These are phyloP conservation scores for Collariella sp. DNA, from an alignment of 495 filamentous ascomycete species.

Conservation along the genomic window DNA sequence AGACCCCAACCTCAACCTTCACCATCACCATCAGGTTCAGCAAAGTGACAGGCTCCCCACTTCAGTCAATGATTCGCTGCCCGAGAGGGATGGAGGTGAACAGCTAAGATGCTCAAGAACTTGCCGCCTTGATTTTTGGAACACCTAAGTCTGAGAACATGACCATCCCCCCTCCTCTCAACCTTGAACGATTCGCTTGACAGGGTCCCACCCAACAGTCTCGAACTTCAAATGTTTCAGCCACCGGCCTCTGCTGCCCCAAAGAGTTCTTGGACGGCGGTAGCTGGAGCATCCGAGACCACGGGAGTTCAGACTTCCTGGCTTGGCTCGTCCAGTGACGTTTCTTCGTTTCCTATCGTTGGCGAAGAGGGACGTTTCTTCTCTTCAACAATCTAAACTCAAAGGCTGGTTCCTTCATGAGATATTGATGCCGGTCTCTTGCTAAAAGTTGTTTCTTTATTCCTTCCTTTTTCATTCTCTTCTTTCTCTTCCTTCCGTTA, in stretches of 20 bases:
- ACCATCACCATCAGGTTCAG: neutral
- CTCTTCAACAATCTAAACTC: neutral
- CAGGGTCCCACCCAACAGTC: neutral
- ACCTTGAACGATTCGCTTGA: neutral
- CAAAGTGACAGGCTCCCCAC: neutral
- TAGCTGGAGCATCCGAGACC: neutral
- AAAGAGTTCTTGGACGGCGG: neutral
- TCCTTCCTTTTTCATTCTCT: neutral
- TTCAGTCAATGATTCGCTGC: neutral
- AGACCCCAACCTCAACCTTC: neutral
- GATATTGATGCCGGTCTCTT: too few relatives aligned
- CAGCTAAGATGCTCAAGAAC: neutral
- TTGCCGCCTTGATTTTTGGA: neutral
- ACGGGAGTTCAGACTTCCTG: constrained; percentile 3
- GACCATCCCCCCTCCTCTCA: neutral
- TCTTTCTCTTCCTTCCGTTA: neutral
- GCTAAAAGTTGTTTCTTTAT: too few relatives aligned
- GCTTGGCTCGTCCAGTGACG: neutral
- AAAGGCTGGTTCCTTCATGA: neutral
- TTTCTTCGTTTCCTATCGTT: neutral
- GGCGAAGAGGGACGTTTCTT: neutral
- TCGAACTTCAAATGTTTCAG: constrained; percentile 33
- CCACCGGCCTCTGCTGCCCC: constrained; percentile 6
- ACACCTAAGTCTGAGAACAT: neutral
- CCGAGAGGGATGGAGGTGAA: neutral